Evolutionary conservation across 1,284 basidiomycete species (phyloP).

Genomic region (Papiliotrema nemorosa): DNA sequence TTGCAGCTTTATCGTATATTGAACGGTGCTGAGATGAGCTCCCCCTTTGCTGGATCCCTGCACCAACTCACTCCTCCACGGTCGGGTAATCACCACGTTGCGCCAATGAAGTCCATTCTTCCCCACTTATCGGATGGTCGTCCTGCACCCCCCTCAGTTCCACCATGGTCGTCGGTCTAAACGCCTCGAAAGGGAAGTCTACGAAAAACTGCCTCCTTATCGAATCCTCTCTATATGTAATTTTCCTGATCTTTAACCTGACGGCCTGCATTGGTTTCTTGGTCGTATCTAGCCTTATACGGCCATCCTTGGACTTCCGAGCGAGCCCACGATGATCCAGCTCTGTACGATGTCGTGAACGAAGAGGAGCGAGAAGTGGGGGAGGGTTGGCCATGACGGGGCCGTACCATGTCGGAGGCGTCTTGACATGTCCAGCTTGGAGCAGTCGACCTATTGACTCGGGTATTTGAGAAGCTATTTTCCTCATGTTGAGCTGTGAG

Average conservation of each 20-base stretch:
- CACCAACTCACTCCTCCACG: slow-evolving; percentile 78
- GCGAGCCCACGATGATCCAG: slow-evolving; percentile 11
- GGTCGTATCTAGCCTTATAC: neutral
- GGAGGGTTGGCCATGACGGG: slow-evolving; percentile 86
- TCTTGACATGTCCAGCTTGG: slow-evolving; percentile 63
- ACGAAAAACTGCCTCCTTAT: slow-evolving; percentile 87
- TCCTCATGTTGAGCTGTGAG: slow-evolving; percentile 60
- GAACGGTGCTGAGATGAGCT: slow-evolving; percentile 61
- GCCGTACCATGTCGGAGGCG: slow-evolving; percentile 78
- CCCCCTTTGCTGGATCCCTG: too few relatives aligned
- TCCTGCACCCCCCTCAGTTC: slow-evolving; percentile 58
- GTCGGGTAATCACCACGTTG: slow-evolving; percentile 79
- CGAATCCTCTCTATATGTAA: slow-evolving; percentile 80
- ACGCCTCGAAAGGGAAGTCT: slow-evolving; percentile 95
- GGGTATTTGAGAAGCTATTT: slow-evolving; percentile 83
- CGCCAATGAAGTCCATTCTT: slow-evolving; percentile 67
- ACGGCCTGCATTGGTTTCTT: slow-evolving; percentile 29
- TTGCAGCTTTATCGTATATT: slow-evolving; percentile 75
- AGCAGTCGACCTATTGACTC: slow-evolving; percentile 80
- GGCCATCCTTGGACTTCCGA: neutral
- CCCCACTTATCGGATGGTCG: slow-evolving; percentile 58
- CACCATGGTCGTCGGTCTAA: slow-evolving; percentile 72
- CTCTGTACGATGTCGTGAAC: slow-evolving; percentile 57
- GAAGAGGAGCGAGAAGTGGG: slow-evolving; percentile 72
- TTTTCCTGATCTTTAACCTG: slow-evolving; percentile 59